phyloP scores from a whole-genome alignment of 306 rosid genomes.

The Begonia masoniana region DNA sequence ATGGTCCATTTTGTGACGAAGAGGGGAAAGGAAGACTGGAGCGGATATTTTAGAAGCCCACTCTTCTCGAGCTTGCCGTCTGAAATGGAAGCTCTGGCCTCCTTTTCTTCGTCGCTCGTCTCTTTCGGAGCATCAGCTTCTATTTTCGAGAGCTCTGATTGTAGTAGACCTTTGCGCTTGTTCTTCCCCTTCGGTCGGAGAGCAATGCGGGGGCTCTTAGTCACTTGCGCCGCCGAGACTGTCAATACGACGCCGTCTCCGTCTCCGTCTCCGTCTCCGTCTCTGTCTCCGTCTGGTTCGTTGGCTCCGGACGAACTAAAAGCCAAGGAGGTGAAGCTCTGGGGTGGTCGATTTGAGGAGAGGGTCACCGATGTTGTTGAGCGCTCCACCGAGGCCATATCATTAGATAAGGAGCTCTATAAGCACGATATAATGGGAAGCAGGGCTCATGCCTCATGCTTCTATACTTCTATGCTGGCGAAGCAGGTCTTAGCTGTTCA shows the following conservation, averaged over 20 bases:
- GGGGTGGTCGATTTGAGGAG: slow-evolving; percentile 98
- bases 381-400: slow-evolving; percentile 82
- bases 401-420: slow-evolving; percentile 67
- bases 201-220: too few species aligned
- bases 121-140: too few species aligned
- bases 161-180: too few species aligned
- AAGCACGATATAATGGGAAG: slow-evolving; percentile 84
- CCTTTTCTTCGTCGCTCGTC: too few species aligned
- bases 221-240: background rate
- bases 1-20: too few species aligned
- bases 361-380: slow-evolving; percentile 79
- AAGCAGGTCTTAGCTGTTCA: slow-evolving; percentile 32
- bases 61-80: too few species aligned
- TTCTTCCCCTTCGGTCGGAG: too few species aligned
- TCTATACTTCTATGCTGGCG: slow-evolving; percentile 89
- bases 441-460: slow-evolving; percentile 90
- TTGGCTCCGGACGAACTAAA: slow-evolving; percentile 3
- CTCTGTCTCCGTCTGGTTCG: background rate
- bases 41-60: too few species aligned
- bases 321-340: slow-evolving; percentile 69
- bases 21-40: too few species aligned
- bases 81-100: too few species aligned
- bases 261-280: background rate
- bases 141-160: too few species aligned
- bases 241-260: background rate